Evolutionary conservation across 306 rosid species (phyloP).

Genomic region (Quercus aquifolioides): DNA sequence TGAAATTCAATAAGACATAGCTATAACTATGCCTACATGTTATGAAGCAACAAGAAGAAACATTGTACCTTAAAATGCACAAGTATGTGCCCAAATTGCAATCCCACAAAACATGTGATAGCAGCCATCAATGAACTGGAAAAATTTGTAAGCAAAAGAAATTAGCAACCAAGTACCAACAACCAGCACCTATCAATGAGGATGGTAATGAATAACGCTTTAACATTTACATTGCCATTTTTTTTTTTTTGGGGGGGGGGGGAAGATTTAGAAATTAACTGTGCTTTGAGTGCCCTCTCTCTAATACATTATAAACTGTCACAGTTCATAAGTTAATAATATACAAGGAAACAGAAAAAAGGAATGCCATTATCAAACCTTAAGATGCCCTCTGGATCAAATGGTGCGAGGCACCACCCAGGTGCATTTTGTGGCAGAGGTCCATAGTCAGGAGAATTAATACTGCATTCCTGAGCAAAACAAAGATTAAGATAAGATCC

Average conservation of each 20-base stretch:
- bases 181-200: no score
- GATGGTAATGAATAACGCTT: background rate
- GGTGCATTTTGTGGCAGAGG: slow-evolving; percentile 71
- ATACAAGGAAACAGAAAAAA: slow-evolving; percentile 12
- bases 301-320: no score
- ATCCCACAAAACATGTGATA: slow-evolving; percentile 64
- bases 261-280: background rate
- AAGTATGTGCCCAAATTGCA: slow-evolving; percentile 68
- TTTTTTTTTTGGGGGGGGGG: no score
- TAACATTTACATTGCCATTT: background rate
- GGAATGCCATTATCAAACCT: slow-evolving; percentile 38
- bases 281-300: background rate
- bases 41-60: background rate
- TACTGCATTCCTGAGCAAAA: slow-evolving; percentile 66
- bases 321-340: background rate
- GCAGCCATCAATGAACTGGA: slow-evolving; percentile 81
- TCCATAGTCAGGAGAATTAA: slow-evolving; percentile 75
- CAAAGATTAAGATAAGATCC: slow-evolving; percentile 16
- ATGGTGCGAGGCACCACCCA: slow-evolving; percentile 78
- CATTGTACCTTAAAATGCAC: slow-evolving; percentile 53
- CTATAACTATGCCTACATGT: background rate
- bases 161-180: slow-evolving; percentile 15
- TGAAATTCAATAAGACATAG: background rate
- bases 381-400: slow-evolving; percentile 78
- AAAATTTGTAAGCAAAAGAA: slow-evolving; percentile 24